These are phyloP conservation scores for Pestalotiopsis sp. DNA, from an alignment of 2,329 filamentous ascomycete species.

Conservation along the genomic window DNA sequence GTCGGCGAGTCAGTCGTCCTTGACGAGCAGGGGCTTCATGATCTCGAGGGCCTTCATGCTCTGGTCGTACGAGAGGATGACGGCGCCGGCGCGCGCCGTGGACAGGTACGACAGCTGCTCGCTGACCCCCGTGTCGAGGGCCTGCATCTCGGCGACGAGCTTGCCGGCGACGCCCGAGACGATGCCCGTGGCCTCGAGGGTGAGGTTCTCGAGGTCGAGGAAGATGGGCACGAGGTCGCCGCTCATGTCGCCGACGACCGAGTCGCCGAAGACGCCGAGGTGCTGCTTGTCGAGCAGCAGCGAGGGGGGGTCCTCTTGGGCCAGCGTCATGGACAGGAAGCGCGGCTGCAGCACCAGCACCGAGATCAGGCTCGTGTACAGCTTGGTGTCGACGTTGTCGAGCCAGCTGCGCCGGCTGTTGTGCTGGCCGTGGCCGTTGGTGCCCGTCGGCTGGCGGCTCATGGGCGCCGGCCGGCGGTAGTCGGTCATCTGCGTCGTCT, in stretches of 20 bases:
- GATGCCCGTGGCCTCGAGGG: conserved; percentile 89
- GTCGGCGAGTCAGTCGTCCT: conserved; percentile 22
- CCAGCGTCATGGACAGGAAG: conserved; percentile 75
- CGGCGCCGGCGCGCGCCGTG: conserved; percentile 84
- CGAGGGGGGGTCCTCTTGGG: conserved; percentile 73
- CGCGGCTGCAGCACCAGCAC: conserved; percentile 62
- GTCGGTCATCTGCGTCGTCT: conserved; percentile 36
- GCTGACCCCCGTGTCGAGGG: conserved; percentile 40
- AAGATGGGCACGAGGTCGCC: conserved; percentile 82
- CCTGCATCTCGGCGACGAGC: conserved; percentile 71
- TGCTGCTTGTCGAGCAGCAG: conserved; percentile 72
- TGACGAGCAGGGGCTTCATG: conserved; percentile 54
- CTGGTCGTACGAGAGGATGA: conserved; percentile 79
- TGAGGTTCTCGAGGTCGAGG: conserved; percentile 78
- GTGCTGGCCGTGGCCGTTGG: conserved; percentile 6
- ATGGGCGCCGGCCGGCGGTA: conserved; percentile 32
- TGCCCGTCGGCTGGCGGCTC: conserved; percentile 37
- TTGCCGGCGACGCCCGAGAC: conserved; percentile 90
- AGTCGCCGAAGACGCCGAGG: conserved; percentile 67
- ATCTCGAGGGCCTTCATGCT: conserved; percentile 74
- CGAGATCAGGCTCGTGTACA: conserved; percentile 65
- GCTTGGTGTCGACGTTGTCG: conserved; percentile 61
- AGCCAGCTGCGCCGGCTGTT: conserved; percentile 48
- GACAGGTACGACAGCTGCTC: conserved; percentile 90
- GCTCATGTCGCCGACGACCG: conserved; percentile 74